Evolutionary conservation across 2,329 filamentous ascomycete genomes (phyloP).

Genomic region (Purpureocillium lavendulum): DNA sequence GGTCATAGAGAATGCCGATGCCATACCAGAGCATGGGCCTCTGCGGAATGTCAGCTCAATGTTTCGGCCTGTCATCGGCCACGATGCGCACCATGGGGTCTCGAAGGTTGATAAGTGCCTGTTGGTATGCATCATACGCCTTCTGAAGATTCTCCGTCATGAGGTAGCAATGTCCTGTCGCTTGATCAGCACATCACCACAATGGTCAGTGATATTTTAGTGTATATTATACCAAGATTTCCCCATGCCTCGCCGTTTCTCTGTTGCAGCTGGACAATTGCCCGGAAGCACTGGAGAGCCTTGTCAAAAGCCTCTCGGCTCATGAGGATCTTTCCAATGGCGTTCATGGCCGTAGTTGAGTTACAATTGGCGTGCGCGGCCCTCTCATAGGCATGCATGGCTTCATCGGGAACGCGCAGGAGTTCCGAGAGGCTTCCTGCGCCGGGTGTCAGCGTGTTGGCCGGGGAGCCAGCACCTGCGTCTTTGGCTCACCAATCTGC

Average conservation of each 20-base stretch:
- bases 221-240: slow-evolving; percentile 72
- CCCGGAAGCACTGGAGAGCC: slow-evolving; percentile 86
- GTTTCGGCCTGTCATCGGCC: no score
- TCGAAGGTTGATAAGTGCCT: slow-evolving; percentile 83
- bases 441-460: slow-evolving; percentile 4
- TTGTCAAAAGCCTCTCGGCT: slow-evolving; percentile 90
- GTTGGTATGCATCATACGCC: slow-evolving; percentile 93
- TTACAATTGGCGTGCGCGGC: slow-evolving; percentile 80
- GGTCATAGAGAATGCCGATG: slow-evolving; percentile 93
- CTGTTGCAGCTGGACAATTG: slow-evolving; percentile 80
- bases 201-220: no score
- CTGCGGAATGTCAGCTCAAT: no score
- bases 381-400: slow-evolving; percentile 83
- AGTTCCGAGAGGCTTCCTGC: slow-evolving; percentile 78
- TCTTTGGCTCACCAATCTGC: slow-evolving; percentile 85
- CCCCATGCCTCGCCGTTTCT: slow-evolving; percentile 96
- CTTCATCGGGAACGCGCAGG: slow-evolving; percentile 81
- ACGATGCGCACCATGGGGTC: slow-evolving; percentile 70
- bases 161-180: slow-evolving; percentile 83
- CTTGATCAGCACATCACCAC: no score
- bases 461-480: slow-evolving; percentile 4
- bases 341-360: slow-evolving; percentile 87
- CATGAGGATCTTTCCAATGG: slow-evolving; percentile 84
- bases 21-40: slow-evolving; percentile 98
- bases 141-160: slow-evolving; percentile 99